These are phyloP conservation scores for Panicum virgatum DNA, from an alignment of 202 grass and related monocot genomes.

Conservation along the genomic window DNA sequence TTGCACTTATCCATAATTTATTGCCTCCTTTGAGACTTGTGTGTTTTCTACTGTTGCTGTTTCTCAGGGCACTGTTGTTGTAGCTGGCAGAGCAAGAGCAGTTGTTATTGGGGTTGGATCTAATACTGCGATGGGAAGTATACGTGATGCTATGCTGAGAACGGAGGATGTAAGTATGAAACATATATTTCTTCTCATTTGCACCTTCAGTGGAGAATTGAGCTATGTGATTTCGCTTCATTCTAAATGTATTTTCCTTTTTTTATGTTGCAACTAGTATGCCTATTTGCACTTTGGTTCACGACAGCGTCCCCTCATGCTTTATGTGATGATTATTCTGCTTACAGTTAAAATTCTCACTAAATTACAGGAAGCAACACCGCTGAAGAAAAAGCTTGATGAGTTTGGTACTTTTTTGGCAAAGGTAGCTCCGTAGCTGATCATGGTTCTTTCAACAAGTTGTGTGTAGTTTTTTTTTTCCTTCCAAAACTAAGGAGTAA, in stretches of 20 bases:
- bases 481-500: constrained; percentile 8
- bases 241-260: constrained; percentile 25
- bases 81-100: constrained; percentile 93
- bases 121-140: constrained; percentile 98
- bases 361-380: constrained; percentile 81
- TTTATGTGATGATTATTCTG: constrained; percentile 25
- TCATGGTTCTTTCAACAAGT: constrained; percentile 42
- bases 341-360: constrained; percentile 29
- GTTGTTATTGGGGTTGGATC: constrained; percentile 90
- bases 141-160: constrained; percentile 97
- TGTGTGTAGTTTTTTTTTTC: constrained; percentile 28
- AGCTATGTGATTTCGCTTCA: not conserved
- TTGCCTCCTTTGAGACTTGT: constrained; percentile 14
- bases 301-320: not conserved
- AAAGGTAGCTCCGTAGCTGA: constrained; percentile 84
- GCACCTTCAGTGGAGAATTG: constrained; percentile 15
- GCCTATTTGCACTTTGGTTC: constrained; percentile 24
- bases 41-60: constrained; percentile 30
- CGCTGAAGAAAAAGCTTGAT: constrained; percentile 98
- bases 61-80: constrained; percentile 89
- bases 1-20: not conserved
- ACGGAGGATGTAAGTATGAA: constrained; percentile 84
- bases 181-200: constrained; percentile 3
- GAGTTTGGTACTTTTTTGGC: constrained; percentile 98
- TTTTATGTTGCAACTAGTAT: constrained; percentile 10